Conservation (phyloP, 306 rosid genomes). For the Inga leiocalycina region DNA sequence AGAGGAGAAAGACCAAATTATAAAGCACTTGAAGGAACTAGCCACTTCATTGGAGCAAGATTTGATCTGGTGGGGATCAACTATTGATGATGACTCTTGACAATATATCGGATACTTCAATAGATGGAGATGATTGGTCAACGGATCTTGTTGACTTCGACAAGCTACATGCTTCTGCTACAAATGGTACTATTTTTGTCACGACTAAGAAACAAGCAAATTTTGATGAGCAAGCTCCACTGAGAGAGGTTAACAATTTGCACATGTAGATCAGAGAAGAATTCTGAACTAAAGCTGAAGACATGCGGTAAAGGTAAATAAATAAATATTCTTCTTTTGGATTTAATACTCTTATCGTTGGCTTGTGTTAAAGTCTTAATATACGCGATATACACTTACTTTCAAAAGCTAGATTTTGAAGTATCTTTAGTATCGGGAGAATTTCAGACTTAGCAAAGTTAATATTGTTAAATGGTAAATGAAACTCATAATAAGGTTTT, state of each 20-base stretch:
- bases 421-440: background rate
- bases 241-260: slow-evolving; percentile 57
- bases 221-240: slow-evolving; percentile 50
- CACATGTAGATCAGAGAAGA: background rate
- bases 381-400: background rate
- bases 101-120: slow-evolving; percentile 36
- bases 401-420: background rate
- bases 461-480: background rate
- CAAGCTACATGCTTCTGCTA: slow-evolving; percentile 26
- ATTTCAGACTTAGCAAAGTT: background rate
- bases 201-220: slow-evolving; percentile 45
- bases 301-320: slow-evolving; percentile 36
- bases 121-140: slow-evolving; percentile 41
- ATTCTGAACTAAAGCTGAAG: slow-evolving; percentile 22
- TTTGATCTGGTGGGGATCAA: slow-evolving; percentile 43
- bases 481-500: background rate
- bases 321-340: background rate
- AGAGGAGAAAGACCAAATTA: slow-evolving; percentile 47
- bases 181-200: slow-evolving; percentile 25
- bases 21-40: slow-evolving; percentile 40
- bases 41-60: slow-evolving; percentile 49
- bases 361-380: background rate
- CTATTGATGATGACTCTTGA: slow-evolving; percentile 47
- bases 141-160: slow-evolving; percentile 27
- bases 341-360: slow-evolving; percentile 7